Evolutionary conservation across 176 grass and related monocot species (phyloP).

Genomic region (Carex myosuroides): DNA sequence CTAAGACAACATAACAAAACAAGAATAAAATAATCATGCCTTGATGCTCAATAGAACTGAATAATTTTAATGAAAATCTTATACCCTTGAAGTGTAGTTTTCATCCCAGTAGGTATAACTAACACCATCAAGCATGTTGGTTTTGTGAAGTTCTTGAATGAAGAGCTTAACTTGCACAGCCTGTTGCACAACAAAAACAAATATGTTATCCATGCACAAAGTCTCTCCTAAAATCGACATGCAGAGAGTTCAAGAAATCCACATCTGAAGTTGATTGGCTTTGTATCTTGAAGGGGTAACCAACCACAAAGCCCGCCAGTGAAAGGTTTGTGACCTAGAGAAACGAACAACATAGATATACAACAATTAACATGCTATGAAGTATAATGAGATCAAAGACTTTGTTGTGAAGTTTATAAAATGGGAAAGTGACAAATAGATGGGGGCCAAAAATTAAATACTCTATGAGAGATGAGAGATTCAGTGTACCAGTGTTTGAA

Average conservation of each 20-base stretch:
- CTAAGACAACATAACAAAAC: slow-evolving; percentile 22
- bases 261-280: slow-evolving; percentile 46
- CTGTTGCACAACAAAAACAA: slow-evolving; percentile 40
- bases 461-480: neutral
- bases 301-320: slow-evolving; percentile 61
- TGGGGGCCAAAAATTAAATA: neutral
- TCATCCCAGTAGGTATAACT: slow-evolving; percentile 83
- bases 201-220: slow-evolving; percentile 15
- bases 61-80: slow-evolving; percentile 10
- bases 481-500: slow-evolving; percentile 57
- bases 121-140: slow-evolving; percentile 51
- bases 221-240: neutral
- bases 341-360: slow-evolving; percentile 18
- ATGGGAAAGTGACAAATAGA: neutral
- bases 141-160: slow-evolving; percentile 61
- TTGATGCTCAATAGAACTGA: neutral
- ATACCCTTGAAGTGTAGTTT: slow-evolving; percentile 81
- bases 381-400: neutral
- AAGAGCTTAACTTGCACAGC: slow-evolving; percentile 48
- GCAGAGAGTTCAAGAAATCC: neutral
- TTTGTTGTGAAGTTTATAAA: neutral
- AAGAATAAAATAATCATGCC: slow-evolving; percentile 11
- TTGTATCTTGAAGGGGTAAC: slow-evolving; percentile 67
- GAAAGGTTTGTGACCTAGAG: slow-evolving; percentile 52
- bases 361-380: neutral